Base-by-base conservation (phyloP, 495 filamentous ascomycete species). In the Xylaria acuta region DNA sequence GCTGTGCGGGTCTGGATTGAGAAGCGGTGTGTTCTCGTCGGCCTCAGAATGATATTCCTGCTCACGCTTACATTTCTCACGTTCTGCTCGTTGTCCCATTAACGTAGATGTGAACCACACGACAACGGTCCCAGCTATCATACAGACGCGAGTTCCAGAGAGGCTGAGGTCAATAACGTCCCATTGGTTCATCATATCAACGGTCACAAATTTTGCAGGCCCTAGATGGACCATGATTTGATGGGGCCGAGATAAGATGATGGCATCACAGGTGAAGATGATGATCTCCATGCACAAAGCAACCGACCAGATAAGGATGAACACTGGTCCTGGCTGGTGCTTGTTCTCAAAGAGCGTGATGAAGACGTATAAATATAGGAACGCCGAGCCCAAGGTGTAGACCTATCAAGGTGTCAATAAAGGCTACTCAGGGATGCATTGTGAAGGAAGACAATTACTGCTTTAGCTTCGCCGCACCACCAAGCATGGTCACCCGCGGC, bases 391-490 rank as follows among this genome's bases (percentile, higher is more conserved):
- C 69, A 92, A 86, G 60, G 94, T 83, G 78, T 95, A 97, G 77
- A 97, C 92, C 94, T 97, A 73, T 34, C 47, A 36, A 64, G 58
- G 11, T 60, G 22, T 62, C 71, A 63, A 47, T 68, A 53, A 72
- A 54, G 64, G 34, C 25, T 41, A 34, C 62, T 58, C 38, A 54
- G 14, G 38, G 27, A 53, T 63, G 67, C 43, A 11, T 18, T 32
- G 38, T 49, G 67, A 49, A 43, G n/a, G 59, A 60, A 45, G 40
- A 67, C 25, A 87, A 92, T 83, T 90, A 98, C 95, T 79, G 92
- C 92, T 68, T 90, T 88, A 38, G 92, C 85, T 81, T 97, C 89
- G 36, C 93, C 93, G 78, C 93, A 96, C 96, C 95, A 98, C 94
- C 95, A 98, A 51, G 89, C 84, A 73, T 92, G 85, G 36, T 91